Evolutionary conservation across 371 early-diverging fungal genomes (phyloP).

Genomic region (Conidiobolus incongruus): DNA sequence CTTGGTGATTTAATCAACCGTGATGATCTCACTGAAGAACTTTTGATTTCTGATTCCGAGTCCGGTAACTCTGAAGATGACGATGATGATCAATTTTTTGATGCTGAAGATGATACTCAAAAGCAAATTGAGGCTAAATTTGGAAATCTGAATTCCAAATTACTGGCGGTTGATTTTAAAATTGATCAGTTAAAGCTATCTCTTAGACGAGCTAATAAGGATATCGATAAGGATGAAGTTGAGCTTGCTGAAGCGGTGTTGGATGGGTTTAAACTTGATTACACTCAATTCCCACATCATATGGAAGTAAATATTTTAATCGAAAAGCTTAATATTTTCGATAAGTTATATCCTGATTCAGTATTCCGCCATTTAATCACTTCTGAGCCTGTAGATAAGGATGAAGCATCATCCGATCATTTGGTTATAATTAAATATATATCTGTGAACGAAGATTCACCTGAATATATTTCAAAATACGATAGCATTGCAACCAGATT

Average conservation of each 20-base stretch:
- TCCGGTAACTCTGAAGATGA: background rate
- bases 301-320: slow-evolving; percentile 49
- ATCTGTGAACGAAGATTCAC: slow-evolving; percentile 43
- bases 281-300: slow-evolving; percentile 43
- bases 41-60: background rate
- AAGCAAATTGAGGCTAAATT: slow-evolving; percentile 5
- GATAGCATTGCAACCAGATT: slow-evolving; percentile 63
- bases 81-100: slow-evolving; percentile 8
- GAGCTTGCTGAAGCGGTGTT: slow-evolving; percentile 46
- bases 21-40: too few species aligned
- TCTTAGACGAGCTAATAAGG: slow-evolving; percentile 21
- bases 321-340: slow-evolving; percentile 49
- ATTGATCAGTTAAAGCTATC: slow-evolving; percentile 47
- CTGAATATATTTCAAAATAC: slow-evolving; percentile 46
- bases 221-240: slow-evolving; percentile 15
- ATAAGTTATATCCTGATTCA: slow-evolving; percentile 30
- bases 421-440: slow-evolving; percentile 51
- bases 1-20: background rate
- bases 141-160: slow-evolving; percentile 15
- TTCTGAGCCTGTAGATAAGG: slow-evolving; percentile 20
- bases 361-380: slow-evolving; percentile 42
- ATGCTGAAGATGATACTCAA: slow-evolving; percentile 8
- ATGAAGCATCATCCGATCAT: slow-evolving; percentile 12
- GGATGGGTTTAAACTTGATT: slow-evolving; percentile 38
- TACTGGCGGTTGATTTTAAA: slow-evolving; percentile 41